Base-by-base conservation (phyloP, 108 stramenopile species). In the Pseudonitzschia multistriata region DNA sequence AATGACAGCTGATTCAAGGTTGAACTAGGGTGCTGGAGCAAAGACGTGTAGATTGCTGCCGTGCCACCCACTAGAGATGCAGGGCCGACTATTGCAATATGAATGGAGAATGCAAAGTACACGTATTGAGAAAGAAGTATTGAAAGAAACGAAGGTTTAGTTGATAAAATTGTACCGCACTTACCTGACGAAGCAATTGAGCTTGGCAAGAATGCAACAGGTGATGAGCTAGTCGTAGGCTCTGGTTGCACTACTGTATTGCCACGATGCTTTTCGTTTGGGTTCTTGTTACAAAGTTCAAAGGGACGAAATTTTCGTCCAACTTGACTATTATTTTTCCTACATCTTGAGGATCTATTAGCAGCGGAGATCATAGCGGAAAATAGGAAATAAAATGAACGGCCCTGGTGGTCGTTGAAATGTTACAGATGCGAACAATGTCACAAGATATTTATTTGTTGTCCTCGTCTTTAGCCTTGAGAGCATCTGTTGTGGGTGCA, bases 1-100 rank as follows among this genome's bases (percentile, higher is more conserved):
- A 88, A 68, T 40, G 85, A 82, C 8, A 79, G 63, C 17, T 81
- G 66, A 0, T 83, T 78, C 29, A 90, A 57, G 24, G 69, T 74
- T 0, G 68, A 72, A 50, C 45, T 69, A 37, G 73, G 49, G 59
- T 74, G 73, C 17, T 56, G 39, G 33, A 79, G 56, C 14, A 70
- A 25, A 21, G 72, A 56, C 29, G 67, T 57, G 40, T 76, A 80
- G 5, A 76, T 61, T 27, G 62, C 56, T 36, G 63, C 56, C 8
- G 79, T 74, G 35, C 79, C 79, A 0, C 70, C 79, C 0, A 71
- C 31, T 0, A 74, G 5, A 14, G 73, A 63, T 6, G 49, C 55
- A 6, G 79, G 78, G 45, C 68, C 77, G 24, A 78, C 66, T 67
- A 24, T 13, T 45, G 42, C 42, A 17, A 17, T 45, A 45, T 45